Evolutionary conservation across 2,329 filamentous ascomycete genomes (phyloP).

Genomic region (Macrophomina phaseolina): DNA sequence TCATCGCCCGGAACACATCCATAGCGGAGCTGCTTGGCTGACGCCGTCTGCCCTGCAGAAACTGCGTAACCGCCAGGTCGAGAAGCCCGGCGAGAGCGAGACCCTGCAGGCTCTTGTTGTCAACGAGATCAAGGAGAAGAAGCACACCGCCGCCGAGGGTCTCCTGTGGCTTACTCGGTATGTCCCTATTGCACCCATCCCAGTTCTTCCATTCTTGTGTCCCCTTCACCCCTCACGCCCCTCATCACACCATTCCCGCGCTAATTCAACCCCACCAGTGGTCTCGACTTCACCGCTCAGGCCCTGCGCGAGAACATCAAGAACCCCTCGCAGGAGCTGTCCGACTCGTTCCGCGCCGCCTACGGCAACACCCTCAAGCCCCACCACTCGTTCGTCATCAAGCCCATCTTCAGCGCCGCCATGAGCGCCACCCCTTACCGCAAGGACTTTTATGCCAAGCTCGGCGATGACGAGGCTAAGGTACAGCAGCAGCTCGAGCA

Average conservation of each 20-base stretch:
- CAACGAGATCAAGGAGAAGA: slow-evolving; percentile 89
- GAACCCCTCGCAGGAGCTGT: slow-evolving; percentile 74
- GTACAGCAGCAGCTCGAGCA: slow-evolving; percentile 68
- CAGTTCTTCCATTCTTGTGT: background rate
- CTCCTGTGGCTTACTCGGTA: slow-evolving; percentile 90
- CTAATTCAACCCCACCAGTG: slow-evolving; percentile 57
- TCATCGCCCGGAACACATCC: background rate
- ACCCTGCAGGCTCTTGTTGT: slow-evolving; percentile 83
- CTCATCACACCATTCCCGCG: background rate
- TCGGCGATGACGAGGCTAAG: slow-evolving; percentile 70
- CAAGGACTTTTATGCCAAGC: slow-evolving; percentile 89
- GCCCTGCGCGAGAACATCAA: slow-evolving; percentile 79
- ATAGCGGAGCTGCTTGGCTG: background rate
- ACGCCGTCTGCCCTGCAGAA: slow-evolving; percentile 64
- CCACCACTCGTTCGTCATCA: slow-evolving; percentile 86
- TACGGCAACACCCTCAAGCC: slow-evolving; percentile 89
- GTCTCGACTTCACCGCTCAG: slow-evolving; percentile 90
- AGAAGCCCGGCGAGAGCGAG: slow-evolving; percentile 76
- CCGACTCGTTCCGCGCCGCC: slow-evolving; percentile 82
- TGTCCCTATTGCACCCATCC: slow-evolving; percentile 32
- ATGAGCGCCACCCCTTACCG: slow-evolving; percentile 94
- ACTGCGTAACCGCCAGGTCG: slow-evolving; percentile 81
- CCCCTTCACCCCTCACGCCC: background rate
- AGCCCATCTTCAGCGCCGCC: slow-evolving; percentile 89
- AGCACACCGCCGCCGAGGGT: slow-evolving; percentile 86